These are phyloP conservation scores for Amanita rubescens DNA, from an alignment of 768 basidiomycete species.

Conservation along the genomic window DNA sequence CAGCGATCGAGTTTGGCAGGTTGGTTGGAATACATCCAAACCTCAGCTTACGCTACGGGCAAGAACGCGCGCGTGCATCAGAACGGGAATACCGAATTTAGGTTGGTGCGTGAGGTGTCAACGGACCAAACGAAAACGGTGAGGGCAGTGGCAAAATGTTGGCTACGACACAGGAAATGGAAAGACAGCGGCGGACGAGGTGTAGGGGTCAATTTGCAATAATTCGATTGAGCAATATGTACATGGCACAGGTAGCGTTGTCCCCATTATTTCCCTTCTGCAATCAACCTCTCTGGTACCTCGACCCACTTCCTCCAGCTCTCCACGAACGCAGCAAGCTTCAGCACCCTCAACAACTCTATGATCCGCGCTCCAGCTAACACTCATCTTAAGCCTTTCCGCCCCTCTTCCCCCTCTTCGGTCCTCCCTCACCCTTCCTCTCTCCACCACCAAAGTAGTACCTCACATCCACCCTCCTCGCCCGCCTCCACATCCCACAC, in stretches of 20 bases:
- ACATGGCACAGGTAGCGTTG: too few species aligned
- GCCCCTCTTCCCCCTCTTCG: constrained; percentile 29
- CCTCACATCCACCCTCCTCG: constrained; percentile 26
- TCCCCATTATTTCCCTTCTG: constrained; percentile 20
- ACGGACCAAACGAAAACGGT: constrained; percentile 89
- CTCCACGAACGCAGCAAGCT: constrained; percentile 84
- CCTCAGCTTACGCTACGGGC: constrained; percentile 82
- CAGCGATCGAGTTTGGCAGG: constrained; percentile 80
- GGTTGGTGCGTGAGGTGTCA: constrained; percentile 55
- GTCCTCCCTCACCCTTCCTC: not conserved
- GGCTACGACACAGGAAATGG: too few species aligned
- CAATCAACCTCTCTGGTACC: constrained; percentile 62
- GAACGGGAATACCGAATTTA: constrained; percentile 31
- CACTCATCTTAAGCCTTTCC: constrained; percentile 48
- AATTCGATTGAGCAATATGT: too few species aligned
- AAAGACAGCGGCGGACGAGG: too few species aligned
- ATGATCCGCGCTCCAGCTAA: constrained; percentile 87
- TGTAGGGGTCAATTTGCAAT: too few species aligned
- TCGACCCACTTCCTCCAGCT: constrained; percentile 79
- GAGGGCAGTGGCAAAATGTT: constrained; percentile 66
- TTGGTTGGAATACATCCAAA: constrained; percentile 82
- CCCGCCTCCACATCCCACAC: constrained; percentile 57
- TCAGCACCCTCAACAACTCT: constrained; percentile 84
- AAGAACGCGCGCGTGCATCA: constrained; percentile 83
- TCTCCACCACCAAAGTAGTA: constrained; percentile 15